phyloP scores from a whole-genome alignment of 306 rosid genomes.

The Styphnolobium japonicum region DNA sequence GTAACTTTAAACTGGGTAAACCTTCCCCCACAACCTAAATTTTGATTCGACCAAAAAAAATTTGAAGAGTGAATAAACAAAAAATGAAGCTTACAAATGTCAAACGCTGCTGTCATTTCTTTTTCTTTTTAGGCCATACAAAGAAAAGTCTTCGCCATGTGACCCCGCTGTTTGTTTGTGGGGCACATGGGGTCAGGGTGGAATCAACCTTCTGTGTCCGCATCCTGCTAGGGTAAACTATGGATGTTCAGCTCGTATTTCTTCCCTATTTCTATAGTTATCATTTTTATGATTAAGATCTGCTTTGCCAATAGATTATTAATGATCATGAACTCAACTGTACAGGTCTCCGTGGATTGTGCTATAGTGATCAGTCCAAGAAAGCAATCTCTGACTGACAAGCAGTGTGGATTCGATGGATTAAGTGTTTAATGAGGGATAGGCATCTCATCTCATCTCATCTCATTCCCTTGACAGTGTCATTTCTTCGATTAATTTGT shows the following conservation, averaged over 20 bases:
- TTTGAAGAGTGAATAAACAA: no score
- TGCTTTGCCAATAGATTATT: constrained; percentile 14
- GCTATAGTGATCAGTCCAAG: constrained; percentile 92
- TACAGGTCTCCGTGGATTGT: constrained; percentile 96
- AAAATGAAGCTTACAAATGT: constrained; percentile 17
- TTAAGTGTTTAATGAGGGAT: constrained; percentile 55
- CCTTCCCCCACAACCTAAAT: no score
- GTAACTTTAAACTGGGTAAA: no score
- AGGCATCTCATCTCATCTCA: background rate
- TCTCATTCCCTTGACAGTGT: background rate
- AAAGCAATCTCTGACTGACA: constrained; percentile 81
- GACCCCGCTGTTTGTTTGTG: constrained; percentile 35
- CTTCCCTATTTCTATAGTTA: background rate
- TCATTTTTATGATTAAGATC: background rate
- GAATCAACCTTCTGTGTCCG: background rate
- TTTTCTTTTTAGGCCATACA: constrained; percentile 25
- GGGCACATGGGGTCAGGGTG: constrained; percentile 35
- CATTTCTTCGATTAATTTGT: constrained; percentile 9
- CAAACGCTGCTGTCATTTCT: constrained; percentile 22
- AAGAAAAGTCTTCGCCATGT: constrained; percentile 39
- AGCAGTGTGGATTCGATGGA: constrained; percentile 96
- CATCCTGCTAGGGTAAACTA: background rate
- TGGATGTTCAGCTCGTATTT: background rate
- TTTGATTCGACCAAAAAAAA: no score
- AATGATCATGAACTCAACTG: constrained; percentile 18